A percentile compares a stretch with the other conserved stretches of the same genome.
Conservation (phyloP, 2,329 filamentous ascomycete genomes). For the Phialophora verrucosa region DNA sequence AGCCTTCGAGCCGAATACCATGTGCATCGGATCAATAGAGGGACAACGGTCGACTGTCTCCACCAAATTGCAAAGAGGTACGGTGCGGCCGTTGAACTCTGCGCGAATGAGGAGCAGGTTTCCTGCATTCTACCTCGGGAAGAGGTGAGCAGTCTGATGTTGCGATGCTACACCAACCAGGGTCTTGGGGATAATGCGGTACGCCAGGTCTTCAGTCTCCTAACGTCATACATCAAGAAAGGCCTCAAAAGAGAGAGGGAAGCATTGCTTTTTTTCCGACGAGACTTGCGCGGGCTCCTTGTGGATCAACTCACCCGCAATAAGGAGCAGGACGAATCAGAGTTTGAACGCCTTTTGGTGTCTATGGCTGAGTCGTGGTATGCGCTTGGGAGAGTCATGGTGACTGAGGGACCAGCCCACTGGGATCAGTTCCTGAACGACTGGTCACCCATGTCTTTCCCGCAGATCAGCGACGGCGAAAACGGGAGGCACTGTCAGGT, state of each 20-base stretch:
- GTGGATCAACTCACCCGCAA: constrained; percentile 19
- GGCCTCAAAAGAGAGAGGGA: constrained; percentile 2
- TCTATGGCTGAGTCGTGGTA: constrained; percentile 33
- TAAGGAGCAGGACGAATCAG: background rate
- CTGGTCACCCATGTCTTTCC: constrained; percentile 22
- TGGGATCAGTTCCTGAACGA: constrained; percentile 32
- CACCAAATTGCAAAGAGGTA: constrained; percentile 20
- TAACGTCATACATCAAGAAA: constrained; percentile 29
- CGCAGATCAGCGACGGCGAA: constrained; percentile 16
- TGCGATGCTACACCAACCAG: constrained; percentile 5
- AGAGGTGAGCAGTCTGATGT: constrained; percentile 13
- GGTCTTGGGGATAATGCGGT: constrained; percentile 17
- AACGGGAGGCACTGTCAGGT: constrained; percentile 28
- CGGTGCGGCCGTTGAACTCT: constrained; percentile 26
- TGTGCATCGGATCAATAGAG: constrained; percentile 19
- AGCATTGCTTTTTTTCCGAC: constrained; percentile 3
- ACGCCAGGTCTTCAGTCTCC: constrained; percentile 20
- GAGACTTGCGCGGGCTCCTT: constrained; percentile 20
- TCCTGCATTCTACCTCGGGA: constrained; percentile 15
- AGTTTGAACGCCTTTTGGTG: constrained; percentile 12
- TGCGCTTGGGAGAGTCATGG: constrained; percentile 23
- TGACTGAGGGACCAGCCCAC: constrained; percentile 12
- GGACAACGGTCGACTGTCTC: constrained; percentile 17
- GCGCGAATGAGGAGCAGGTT: constrained; percentile 26
- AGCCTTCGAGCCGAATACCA: constrained; percentile 2